Base-by-base conservation (phyloP, 1,284 basidiomycete species). In the Ceratobasidium sp. region DNA sequence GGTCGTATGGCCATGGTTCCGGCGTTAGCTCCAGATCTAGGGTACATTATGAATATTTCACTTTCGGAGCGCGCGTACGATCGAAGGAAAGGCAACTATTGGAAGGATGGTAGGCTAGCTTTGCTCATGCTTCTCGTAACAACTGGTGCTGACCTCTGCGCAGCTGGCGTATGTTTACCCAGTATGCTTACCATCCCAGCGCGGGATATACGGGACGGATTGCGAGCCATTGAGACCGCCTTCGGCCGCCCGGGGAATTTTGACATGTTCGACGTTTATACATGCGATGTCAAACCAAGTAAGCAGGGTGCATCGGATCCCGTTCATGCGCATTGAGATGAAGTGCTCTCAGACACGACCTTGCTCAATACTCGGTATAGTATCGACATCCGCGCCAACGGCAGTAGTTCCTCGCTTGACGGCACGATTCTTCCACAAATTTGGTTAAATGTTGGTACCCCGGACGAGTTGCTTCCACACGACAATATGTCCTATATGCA, bases 231-330 rank as follows among this genome's bases (percentile, higher is more conserved):
- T 20, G 17, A n/a, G 7, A n/a, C 48, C 12, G 20, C 26, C 20
- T 56, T 48, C 12, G 17, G 17, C 46, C 10, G 46, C 46, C 46
- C 2, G 17, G 46, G 46, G 12, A 17, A 48, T 48, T 48, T 48
- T 48, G 65, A 66, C 38, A 15, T 26, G 6, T 66, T 66, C 20
- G 65, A 66, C 23, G 65, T 66, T 13, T 66, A 48, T 28, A 66
- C 42, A 17, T 66, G 65, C 44, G n/a, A 23, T 44, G 42, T 20
- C 46, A 20, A n/a, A 28, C 12, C 7, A 13, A 50, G 65, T 50
- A 33, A 20, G 38, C 33, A 33, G 33, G 33, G 33, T 65, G 59
- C 7, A 42, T n/a, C 38, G 15, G 28, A 38, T 64, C 44, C 23
- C 15, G 20, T 10, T 33, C 33, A 33, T 33, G 33, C 33, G 33